These are phyloP conservation scores for Linum tenue DNA, from an alignment of 345 rosid genomes.

Conservation along the genomic window DNA sequence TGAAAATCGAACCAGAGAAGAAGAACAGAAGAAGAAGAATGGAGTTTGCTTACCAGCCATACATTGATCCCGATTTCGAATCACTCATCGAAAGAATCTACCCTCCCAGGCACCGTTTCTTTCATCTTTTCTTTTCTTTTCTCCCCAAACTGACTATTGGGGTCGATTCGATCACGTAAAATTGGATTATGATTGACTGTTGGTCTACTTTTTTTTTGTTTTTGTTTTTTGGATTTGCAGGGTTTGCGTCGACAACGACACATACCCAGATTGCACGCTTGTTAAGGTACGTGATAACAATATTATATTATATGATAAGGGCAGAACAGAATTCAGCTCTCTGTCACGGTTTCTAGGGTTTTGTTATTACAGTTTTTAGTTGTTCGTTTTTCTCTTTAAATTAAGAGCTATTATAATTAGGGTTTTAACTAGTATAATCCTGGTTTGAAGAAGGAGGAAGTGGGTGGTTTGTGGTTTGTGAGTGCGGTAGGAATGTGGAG, in stretches of 20 bases:
- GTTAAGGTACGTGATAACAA: slow-evolving; percentile 45
- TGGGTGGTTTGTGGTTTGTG: too few relatives aligned
- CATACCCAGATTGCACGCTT: slow-evolving; percentile 67
- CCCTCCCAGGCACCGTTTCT: slow-evolving; percentile 51
- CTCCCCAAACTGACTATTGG: background rate
- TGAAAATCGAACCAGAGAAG: background rate
- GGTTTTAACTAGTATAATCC: too few relatives aligned
- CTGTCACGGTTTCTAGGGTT: too few relatives aligned
- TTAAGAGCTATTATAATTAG: too few relatives aligned
- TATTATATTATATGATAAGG: too few relatives aligned
- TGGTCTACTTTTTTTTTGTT: background rate
- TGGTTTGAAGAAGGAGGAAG: too few relatives aligned
- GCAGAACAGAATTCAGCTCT: too few relatives aligned
- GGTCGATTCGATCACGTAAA: background rate
- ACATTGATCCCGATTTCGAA: slow-evolving; percentile 65
- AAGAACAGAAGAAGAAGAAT: slow-evolving; percentile 25
- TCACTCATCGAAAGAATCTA: slow-evolving; percentile 75
- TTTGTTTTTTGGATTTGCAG: slow-evolving; percentile 30
- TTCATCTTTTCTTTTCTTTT: background rate
- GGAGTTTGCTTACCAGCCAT: slow-evolving; percentile 63
- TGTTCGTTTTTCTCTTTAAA: too few relatives aligned
- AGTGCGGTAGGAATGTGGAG: too few relatives aligned
- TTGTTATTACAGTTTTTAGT: too few relatives aligned
- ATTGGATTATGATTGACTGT: background rate
- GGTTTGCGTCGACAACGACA: slow-evolving; percentile 78